Evolutionary conservation across 345 rosid species (phyloP).

Genomic region (Syzygium aqueum): DNA sequence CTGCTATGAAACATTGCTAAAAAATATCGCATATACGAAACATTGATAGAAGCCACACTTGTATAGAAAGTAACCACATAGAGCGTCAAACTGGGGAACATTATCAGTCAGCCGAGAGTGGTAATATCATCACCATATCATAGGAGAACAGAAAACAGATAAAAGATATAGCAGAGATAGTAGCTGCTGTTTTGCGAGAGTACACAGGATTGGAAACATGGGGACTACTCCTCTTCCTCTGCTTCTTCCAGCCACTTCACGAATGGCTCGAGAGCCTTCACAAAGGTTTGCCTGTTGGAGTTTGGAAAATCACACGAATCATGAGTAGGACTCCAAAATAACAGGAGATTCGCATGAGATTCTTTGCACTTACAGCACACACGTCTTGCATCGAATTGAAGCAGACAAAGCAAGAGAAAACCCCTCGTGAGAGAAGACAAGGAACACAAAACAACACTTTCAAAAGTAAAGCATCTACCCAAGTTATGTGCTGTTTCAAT

Average conservation of each 20-base stretch:
- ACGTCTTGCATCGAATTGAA: neutral
- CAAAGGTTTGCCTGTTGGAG: slow-evolving; percentile 67
- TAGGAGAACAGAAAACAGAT: neutral
- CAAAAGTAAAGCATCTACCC: neutral
- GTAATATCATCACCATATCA: neutral
- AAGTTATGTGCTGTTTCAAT: neutral
- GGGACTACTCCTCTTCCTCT: slow-evolving; percentile 74
- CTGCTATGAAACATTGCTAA: neutral
- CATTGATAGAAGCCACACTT: neutral
- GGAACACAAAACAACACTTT: neutral
- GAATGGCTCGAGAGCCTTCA: slow-evolving; percentile 86
- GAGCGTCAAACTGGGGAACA: neutral
- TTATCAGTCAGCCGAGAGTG: neutral
- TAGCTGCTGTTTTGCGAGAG: neutral
- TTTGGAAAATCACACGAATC: neutral
- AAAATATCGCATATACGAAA: neutral
- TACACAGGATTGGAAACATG: neutral
- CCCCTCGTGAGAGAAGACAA: neutral
- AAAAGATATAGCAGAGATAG: neutral
- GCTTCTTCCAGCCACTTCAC: slow-evolving; percentile 99
- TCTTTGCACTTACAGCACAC: neutral
- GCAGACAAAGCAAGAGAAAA: neutral
- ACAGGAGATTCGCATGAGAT: neutral
- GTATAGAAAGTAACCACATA: neutral
- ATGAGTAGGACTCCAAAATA: neutral